These are phyloP conservation scores for Agapanthus africanus DNA, from an alignment of 106 monocot genomes.

Conservation along the genomic window DNA sequence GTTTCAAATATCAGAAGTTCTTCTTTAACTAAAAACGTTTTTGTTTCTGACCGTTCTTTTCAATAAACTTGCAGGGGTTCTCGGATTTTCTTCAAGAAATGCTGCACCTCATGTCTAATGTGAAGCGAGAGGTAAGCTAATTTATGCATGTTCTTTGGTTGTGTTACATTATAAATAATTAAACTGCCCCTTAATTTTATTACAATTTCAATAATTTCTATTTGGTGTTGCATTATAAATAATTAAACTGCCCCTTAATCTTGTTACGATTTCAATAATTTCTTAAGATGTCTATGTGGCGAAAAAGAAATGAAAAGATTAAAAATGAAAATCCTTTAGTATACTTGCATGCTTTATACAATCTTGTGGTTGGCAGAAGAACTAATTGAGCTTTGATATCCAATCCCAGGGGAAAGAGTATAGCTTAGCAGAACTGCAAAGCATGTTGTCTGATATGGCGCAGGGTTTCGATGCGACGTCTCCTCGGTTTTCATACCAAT, in stretches of 20 bases:
- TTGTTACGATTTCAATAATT: neutral
- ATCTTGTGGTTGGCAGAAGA: neutral
- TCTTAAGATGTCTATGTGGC: neutral
- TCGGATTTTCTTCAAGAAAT: conserved; percentile 15
- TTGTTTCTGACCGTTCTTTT: too few relatives aligned
- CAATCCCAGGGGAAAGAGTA: conserved; percentile 2
- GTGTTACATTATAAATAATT: too few relatives aligned
- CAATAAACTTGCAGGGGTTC: conserved; percentile 12
- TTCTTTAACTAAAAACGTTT: too few relatives aligned
- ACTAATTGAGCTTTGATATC: too few relatives aligned
- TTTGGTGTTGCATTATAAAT: neutral
- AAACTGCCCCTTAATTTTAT: too few relatives aligned
- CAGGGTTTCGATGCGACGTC: neutral
- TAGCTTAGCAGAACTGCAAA: conserved; percentile 4
- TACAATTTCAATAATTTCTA: neutral
- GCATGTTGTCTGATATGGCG: conserved; percentile 8
- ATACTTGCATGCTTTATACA: neutral
- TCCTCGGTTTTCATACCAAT: neutral
- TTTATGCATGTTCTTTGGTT: too few relatives aligned
- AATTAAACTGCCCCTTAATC: too few relatives aligned
- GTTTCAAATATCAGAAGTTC: too few relatives aligned
- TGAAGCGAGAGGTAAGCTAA: neutral
- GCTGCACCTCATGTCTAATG: conserved; percentile 4
- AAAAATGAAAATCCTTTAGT: neutral
- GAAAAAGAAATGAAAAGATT: neutral